phyloP scores from a whole-genome alignment of 257 asterid genomes.

The Salvia miltiorrhiza region DNA sequence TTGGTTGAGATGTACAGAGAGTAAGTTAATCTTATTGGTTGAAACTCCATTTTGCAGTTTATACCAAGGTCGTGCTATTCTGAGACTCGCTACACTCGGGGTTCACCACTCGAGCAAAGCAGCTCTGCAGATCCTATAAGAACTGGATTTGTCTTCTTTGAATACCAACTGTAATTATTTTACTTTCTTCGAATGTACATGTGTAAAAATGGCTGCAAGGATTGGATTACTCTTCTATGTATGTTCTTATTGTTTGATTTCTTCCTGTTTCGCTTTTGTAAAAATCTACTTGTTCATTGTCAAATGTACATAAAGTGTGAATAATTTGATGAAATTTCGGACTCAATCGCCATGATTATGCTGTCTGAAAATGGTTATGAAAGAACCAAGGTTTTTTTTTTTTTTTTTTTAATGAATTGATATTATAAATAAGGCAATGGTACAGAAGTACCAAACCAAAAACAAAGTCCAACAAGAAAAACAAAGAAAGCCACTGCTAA shows the following conservation, averaged over 20 bases:
- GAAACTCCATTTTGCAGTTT: slow-evolving; percentile 48
- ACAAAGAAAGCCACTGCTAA: no score
- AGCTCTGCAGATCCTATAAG: slow-evolving; percentile 48
- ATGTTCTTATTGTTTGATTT: neutral
- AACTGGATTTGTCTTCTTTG: neutral
- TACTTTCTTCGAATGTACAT: slow-evolving; percentile 26
- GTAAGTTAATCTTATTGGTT: slow-evolving; percentile 12
- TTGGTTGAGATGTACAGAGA: neutral
- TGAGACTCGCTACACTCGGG: slow-evolving; percentile 67
- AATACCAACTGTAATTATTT: slow-evolving; percentile 3
- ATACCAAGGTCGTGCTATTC: slow-evolving; percentile 65
- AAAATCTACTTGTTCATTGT: neutral
- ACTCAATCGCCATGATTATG: neutral
- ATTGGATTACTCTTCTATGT: slow-evolving; percentile 10
- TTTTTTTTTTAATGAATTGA: no score
- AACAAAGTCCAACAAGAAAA: no score
- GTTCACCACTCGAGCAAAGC: slow-evolving; percentile 62
- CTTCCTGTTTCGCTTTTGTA: slow-evolving; percentile 9
- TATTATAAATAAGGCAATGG: no score
- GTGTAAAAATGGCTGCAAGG: slow-evolving; percentile 3
- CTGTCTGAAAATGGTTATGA: neutral
- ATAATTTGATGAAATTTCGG: neutral
- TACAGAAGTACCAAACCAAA: no score
- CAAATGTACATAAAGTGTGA: slow-evolving; percentile 22
- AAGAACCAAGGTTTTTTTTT: no score